Evolutionary conservation across 192 early-diverging fungal genomes (phyloP).

Genomic region (Cetraspora pellucida): DNA sequence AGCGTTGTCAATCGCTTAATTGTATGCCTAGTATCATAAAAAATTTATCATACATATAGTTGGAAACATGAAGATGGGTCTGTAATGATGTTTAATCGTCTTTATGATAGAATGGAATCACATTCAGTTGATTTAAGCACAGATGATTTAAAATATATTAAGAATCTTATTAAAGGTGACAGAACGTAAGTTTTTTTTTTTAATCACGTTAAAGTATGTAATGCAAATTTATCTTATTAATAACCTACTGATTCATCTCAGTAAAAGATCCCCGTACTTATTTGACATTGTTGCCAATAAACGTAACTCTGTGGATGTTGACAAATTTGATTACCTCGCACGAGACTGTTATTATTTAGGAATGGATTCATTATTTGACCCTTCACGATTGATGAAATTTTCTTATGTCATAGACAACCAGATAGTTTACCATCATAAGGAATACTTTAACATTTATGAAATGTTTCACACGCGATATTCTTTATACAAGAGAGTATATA

Average conservation of each 20-base stretch:
- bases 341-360: slow-evolving; percentile 82
- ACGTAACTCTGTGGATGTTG: slow-evolving; percentile 90
- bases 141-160: slow-evolving; percentile 66
- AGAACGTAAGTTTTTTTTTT: not conserved
- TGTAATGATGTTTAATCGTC: slow-evolving; percentile 81
- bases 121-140: slow-evolving; percentile 62
- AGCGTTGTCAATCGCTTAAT: not conserved
- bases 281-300: slow-evolving; percentile 99
- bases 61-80: slow-evolving; percentile 83
- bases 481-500: slow-evolving; percentile 84
- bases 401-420: slow-evolving; percentile 86
- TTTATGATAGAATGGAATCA: slow-evolving; percentile 68
- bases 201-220: not conserved
- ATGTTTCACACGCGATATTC: slow-evolving; percentile 82
- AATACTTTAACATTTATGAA: slow-evolving; percentile 86
- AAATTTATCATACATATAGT: too few species aligned
- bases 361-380: slow-evolving; percentile 52
- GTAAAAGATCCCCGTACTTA: slow-evolving; percentile 60
- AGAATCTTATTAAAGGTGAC: slow-evolving; percentile 71
- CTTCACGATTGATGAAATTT: slow-evolving; percentile 71
- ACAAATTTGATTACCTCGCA: slow-evolving; percentile 86
- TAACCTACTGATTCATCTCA: not conserved
- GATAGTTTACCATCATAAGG: slow-evolving; percentile 89
- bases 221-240: not conserved
- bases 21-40: slow-evolving; percentile 52